phyloP scores from a whole-genome alignment of 2,329 filamentous ascomycete species.

The Arthrobotrys conoides region DNA sequence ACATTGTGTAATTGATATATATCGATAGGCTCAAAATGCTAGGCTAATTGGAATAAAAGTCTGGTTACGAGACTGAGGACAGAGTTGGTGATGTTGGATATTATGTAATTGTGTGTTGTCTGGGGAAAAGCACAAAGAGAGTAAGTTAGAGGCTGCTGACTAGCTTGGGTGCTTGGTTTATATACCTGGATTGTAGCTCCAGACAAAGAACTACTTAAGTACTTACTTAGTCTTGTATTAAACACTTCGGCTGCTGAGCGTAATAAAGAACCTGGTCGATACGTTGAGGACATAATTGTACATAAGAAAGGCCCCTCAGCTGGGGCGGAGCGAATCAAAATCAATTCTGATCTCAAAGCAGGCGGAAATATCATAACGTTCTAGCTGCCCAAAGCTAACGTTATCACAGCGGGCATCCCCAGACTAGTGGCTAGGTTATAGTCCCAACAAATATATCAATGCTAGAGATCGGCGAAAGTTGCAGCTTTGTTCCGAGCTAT shows the following conservation, averaged over 20 bases:
- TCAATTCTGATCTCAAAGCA: slow-evolving; percentile 17
- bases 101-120: slow-evolving; percentile 52
- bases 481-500: neutral
- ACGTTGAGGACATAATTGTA: neutral
- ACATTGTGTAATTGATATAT: slow-evolving; percentile 22
- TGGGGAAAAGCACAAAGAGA: neutral
- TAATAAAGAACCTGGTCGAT: no score
- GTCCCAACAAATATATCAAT: neutral
- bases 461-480: no score
- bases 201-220: neutral
- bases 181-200: neutral
- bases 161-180: neutral
- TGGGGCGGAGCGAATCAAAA: slow-evolving; percentile 12
- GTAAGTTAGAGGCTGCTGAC: no score
- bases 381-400: neutral
- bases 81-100: slow-evolving; percentile 7
- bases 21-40: neutral
- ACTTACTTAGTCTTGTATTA: no score
- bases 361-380: neutral
- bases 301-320: neutral
- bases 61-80: neutral
- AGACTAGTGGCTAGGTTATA: neutral
- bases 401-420: neutral
- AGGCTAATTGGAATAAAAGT: neutral
- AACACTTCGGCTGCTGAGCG: no score